Conservation (phyloP, 2,329 filamentous ascomycete genomes). For the Hymenoscyphus salicellus region DNA sequence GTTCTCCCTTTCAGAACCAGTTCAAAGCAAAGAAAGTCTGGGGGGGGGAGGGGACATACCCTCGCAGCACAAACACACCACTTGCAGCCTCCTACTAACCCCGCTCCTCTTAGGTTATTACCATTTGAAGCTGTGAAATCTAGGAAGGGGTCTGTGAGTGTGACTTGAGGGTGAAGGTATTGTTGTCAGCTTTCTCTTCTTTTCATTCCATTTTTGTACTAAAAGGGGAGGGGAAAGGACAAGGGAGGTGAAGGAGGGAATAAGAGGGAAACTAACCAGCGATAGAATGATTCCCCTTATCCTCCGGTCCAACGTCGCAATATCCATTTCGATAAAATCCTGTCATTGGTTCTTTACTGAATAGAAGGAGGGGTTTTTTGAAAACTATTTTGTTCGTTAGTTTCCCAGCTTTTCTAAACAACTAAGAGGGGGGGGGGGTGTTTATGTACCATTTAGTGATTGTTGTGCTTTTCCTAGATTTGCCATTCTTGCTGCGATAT, state of each 20-base stretch:
- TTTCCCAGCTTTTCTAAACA: background rate
- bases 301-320: constrained; percentile 51
- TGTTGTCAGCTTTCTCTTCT: background rate
- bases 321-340: constrained; percentile 62
- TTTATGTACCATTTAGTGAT: constrained; percentile 8
- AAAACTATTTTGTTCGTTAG: constrained; percentile 45
- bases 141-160: constrained; percentile 59
- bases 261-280: constrained; percentile 38
- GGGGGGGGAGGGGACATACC: background rate
- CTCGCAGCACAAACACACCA: constrained; percentile 58
- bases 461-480: constrained; percentile 7
- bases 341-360: constrained; percentile 56
- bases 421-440: too few relatives aligned
- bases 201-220: background rate
- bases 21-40: too few relatives aligned
- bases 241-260: background rate
- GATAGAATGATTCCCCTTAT: constrained; percentile 59
- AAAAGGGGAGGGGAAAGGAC: background rate
- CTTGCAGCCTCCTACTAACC: constrained; percentile 56
- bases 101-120: constrained; percentile 55
- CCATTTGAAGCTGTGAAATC: constrained; percentile 57
- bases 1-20: constrained; percentile 26
- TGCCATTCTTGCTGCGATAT: background rate
- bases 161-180: constrained; percentile 35
- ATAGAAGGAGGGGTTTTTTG: constrained; percentile 55